Evolutionary conservation across 116 monocot genomes (phyloP), one percentile per base, ranked within the genome.

Genomic region (Posidonia oceanica): DNA sequence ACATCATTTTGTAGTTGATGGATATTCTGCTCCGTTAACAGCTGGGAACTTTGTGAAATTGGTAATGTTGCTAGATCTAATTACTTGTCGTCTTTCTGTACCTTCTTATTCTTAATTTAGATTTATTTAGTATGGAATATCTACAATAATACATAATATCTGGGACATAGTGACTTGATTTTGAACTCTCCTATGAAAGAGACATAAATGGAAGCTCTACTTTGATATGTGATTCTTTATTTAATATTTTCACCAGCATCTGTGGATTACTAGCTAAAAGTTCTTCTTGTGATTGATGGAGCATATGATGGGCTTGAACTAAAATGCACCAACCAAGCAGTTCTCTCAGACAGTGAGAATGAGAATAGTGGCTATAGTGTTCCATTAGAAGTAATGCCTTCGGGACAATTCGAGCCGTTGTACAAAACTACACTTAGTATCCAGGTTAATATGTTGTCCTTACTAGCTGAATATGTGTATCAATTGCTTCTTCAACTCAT

Each of bases 31-130:
- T 71, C 94, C 94, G 69, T 65, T 95, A 76, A 95, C 94, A 17
- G 79, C 94, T 59, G 91, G 94, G 58, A 95, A 91, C 79, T 84
- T 95, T 75, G 88, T 84, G 13, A 95, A 95, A 91, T 86, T 95
- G 88, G 94, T 95, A 88, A 86, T 80, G 85, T 88, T 20, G 54
- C 36, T 48, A 48, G 7, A 12, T 48, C 48, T 48, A 48, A 48
- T 48, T 48, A 48, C 48, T 48, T 48, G 0, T 10, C 12, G 8
- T 48, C 48, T 1, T 48, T 48, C 8, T 10, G 12, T 48, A 12
- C 48, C 48, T 48, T 48, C 11, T 48, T 29, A 1, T 29, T 29
- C 29, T 29, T 29, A 29, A 29, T 29, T 29, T 29, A 1, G n/a
- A 67, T 14, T 62, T 68, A 53, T 2, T 38, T 41, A 14, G 13